phyloP scores from a whole-genome alignment of 2,329 filamentous ascomycete genomes.

The Colletotrichum viniferum region DNA sequence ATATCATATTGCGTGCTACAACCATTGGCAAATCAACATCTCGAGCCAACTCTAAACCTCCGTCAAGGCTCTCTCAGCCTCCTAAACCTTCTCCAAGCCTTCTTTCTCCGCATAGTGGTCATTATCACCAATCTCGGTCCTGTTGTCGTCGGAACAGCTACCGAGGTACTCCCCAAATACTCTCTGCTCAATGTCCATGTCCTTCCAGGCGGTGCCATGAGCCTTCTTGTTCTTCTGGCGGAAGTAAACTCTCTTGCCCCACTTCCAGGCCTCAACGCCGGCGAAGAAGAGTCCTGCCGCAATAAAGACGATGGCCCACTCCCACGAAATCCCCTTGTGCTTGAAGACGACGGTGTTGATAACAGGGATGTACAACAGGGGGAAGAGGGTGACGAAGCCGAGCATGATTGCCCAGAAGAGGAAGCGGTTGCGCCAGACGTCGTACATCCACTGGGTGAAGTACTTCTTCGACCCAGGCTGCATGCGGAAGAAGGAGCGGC shows the following conservation, averaged over 20 bases:
- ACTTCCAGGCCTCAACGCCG: slow-evolving; percentile 56
- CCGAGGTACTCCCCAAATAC: not conserved
- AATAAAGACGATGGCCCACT: slow-evolving; percentile 56
- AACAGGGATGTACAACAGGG: slow-evolving; percentile 51
- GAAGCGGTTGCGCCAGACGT: slow-evolving; percentile 55
- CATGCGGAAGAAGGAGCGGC: slow-evolving; percentile 70
- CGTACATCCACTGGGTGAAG: slow-evolving; percentile 62
- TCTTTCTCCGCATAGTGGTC: not conserved
- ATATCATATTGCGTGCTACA: too few relatives aligned
- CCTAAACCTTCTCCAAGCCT: not conserved
- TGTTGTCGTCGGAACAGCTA: not conserved
- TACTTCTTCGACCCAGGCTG: slow-evolving; percentile 58
- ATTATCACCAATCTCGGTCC: not conserved
- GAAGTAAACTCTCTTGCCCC: slow-evolving; percentile 42
- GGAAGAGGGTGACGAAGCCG: slow-evolving; percentile 38
- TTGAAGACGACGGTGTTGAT: slow-evolving; percentile 55
- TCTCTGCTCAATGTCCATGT: slow-evolving; percentile 13
- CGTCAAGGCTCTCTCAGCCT: not conserved
- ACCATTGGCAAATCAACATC: too few relatives aligned
- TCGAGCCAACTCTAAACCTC: not conserved
- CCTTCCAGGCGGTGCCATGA: not conserved
- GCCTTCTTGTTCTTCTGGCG: slow-evolving; percentile 1
- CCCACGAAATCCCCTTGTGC: slow-evolving; percentile 42
- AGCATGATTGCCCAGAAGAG: slow-evolving; percentile 53
- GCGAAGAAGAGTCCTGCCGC: slow-evolving; percentile 51